These are phyloP conservation scores for Hemerocallis citrina DNA, from an alignment of 106 monocot genomes.

Conservation along the genomic window DNA sequence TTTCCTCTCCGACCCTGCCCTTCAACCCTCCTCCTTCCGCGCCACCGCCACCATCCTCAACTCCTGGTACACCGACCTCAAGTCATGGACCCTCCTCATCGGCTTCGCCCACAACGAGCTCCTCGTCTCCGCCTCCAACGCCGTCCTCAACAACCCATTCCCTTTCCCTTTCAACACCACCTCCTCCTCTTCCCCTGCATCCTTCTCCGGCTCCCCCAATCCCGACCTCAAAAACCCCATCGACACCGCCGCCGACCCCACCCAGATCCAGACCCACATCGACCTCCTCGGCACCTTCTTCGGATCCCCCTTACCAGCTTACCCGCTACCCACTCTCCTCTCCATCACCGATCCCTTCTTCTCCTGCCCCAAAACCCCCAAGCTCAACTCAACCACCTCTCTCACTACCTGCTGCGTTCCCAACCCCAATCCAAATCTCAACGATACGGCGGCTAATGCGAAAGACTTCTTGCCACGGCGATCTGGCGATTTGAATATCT, in stretches of 20 bases:
- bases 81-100: slow-evolving; percentile 4
- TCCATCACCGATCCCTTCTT: slow-evolving; percentile 44
- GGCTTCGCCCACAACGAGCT: slow-evolving; percentile 42
- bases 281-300: slow-evolving; percentile 54
- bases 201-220: slow-evolving; percentile 70
- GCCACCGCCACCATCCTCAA: slow-evolving; percentile 14
- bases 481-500: slow-evolving; percentile 72
- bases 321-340: slow-evolving; percentile 31
- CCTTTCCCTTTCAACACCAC: slow-evolving; percentile 46
- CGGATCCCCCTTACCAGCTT: slow-evolving; percentile 19
- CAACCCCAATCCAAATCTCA: slow-evolving; percentile 23
- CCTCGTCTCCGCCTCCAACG: slow-evolving; percentile 41
- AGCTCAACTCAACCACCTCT: slow-evolving; percentile 1
- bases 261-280: slow-evolving; percentile 51
- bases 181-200: slow-evolving; percentile 24
- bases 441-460: slow-evolving; percentile 15
- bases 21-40: slow-evolving; percentile 6
- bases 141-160: slow-evolving; percentile 59
- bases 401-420: slow-evolving; percentile 32
- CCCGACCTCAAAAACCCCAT: slow-evolving; percentile 79
- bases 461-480: no score
- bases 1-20: background rate
- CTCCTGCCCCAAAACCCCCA: slow-evolving; percentile 36
- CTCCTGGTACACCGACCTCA: slow-evolving; percentile 10
- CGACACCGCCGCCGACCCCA: slow-evolving; percentile 67